Percentiles rank a stretch among this genome's conserved stretches.
phyloP scores from a whole-genome alignment of 352 stramenopile genomes.

The Pythium rishiriense region DNA sequence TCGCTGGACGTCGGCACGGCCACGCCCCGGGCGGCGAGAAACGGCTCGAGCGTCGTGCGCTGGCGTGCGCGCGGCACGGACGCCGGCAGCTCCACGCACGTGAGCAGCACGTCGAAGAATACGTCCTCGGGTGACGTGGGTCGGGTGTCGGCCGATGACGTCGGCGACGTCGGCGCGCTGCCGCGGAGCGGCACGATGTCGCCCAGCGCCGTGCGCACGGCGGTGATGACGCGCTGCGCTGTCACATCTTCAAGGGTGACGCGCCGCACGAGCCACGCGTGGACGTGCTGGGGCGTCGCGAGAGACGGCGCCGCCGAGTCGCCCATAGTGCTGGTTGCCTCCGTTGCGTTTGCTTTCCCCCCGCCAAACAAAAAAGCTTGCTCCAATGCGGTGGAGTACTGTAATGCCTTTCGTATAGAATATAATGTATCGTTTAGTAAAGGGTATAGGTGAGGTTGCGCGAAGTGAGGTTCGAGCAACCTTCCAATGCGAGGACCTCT shows the following conservation, averaged over 20 bases:
- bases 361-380: no score
- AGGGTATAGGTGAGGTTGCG: not conserved
- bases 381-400: not conserved
- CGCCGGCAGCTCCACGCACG: slow-evolving; percentile 26
- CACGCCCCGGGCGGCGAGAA: not conserved
- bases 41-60: slow-evolving; percentile 17
- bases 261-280: slow-evolving; percentile 45
- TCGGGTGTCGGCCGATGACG: slow-evolving; percentile 14
- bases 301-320: not conserved
- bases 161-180: slow-evolving; percentile 24
- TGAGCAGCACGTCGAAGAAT: slow-evolving; percentile 24
- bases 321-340: not conserved
- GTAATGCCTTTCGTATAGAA: not conserved
- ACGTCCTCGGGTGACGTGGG: slow-evolving; percentile 8
- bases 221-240: slow-evolving; percentile 32
- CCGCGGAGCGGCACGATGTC: slow-evolving; percentile 55
- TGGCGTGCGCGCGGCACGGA: slow-evolving; percentile 14
- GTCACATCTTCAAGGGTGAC: slow-evolving; percentile 35
- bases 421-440: not conserved
- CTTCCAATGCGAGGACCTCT: not conserved
- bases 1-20: slow-evolving; percentile 11
- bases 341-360: no score
- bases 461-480: not conserved
- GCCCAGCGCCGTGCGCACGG: slow-evolving; percentile 49
- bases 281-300: slow-evolving; percentile 28